phyloP scores from a whole-genome alignment of 345 rosid species.

The Moringa oleifera region DNA sequence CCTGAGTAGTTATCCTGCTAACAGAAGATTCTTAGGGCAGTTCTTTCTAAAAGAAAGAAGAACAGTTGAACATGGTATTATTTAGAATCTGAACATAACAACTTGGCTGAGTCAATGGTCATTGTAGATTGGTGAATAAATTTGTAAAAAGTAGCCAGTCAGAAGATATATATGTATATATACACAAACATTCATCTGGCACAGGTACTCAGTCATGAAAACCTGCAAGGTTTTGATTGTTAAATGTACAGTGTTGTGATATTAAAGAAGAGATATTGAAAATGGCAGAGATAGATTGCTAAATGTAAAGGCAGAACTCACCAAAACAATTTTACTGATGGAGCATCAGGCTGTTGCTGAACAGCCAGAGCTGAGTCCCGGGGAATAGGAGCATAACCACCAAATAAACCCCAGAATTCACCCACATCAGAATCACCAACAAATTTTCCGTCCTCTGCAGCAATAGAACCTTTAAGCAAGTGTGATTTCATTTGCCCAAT shows the following conservation, averaged over 20 bases:
- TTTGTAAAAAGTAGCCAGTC: background rate
- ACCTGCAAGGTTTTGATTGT: background rate
- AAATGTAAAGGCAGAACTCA: conserved; percentile 21
- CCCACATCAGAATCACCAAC: conserved; percentile 82
- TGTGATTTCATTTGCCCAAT: conserved; percentile 2
- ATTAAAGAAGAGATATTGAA: background rate
- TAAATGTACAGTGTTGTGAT: no score
- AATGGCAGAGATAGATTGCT: background rate
- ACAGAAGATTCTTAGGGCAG: conserved; percentile 12
- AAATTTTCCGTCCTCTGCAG: conserved; percentile 84
- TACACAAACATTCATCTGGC: no score
- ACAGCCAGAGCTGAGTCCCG: conserved; percentile 37
- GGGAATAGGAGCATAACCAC: conserved; percentile 93
- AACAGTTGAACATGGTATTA: background rate
- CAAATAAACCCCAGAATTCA: conserved; percentile 91
- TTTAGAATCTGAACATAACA: background rate
- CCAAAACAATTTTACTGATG: conserved; percentile 54
- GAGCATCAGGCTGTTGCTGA: conserved; percentile 29
- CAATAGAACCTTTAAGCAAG: conserved; percentile 18
- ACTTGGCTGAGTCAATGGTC: background rate
- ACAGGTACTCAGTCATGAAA: background rate
- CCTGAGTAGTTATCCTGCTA: conserved; percentile 60
- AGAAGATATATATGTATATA: background rate
- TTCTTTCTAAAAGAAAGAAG: conserved; percentile 1
- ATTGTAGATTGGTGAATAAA: background rate